Conservation (phyloP, 2,329 filamentous ascomycete genomes). For the Aspergillus melleus region DNA sequence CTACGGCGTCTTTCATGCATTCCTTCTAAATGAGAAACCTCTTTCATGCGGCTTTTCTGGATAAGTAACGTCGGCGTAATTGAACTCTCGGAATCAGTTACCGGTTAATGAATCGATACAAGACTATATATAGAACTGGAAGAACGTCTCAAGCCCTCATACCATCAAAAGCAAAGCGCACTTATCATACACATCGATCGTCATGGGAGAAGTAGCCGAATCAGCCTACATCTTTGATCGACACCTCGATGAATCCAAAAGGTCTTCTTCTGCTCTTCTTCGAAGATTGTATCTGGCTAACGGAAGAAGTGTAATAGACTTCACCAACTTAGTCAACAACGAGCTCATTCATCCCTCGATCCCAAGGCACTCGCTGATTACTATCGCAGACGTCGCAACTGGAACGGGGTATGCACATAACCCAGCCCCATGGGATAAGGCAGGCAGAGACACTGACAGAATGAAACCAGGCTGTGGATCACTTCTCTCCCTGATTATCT, state of each 20-base stretch:
- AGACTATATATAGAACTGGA: too few relatives aligned
- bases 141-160: too few relatives aligned
- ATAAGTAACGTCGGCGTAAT: background rate
- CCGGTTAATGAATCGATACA: too few relatives aligned
- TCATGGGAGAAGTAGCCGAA: background rate
- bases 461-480: slow-evolving; percentile 26
- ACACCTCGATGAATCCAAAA: slow-evolving; percentile 20
- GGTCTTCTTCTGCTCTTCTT: slow-evolving; percentile 16
- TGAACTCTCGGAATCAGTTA: too few relatives aligned
- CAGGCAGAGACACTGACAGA: background rate
- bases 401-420: slow-evolving; percentile 27
- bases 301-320: too few relatives aligned
- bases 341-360: slow-evolving; percentile 28
- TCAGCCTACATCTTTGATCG: slow-evolving; percentile 22
- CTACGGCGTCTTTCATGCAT: background rate
- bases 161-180: too few relatives aligned
- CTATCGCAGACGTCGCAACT: slow-evolving; percentile 30
- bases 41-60: too few relatives aligned
- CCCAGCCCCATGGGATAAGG: background rate
- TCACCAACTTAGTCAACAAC: slow-evolving; percentile 21
- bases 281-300: too few relatives aligned
- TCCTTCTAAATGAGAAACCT: too few relatives aligned
- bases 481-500: slow-evolving; percentile 10
- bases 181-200: background rate
- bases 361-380: slow-evolving; percentile 12